Conservation (phyloP, 441 rosid genomes). For the Gossypium davidsonii region DNA sequence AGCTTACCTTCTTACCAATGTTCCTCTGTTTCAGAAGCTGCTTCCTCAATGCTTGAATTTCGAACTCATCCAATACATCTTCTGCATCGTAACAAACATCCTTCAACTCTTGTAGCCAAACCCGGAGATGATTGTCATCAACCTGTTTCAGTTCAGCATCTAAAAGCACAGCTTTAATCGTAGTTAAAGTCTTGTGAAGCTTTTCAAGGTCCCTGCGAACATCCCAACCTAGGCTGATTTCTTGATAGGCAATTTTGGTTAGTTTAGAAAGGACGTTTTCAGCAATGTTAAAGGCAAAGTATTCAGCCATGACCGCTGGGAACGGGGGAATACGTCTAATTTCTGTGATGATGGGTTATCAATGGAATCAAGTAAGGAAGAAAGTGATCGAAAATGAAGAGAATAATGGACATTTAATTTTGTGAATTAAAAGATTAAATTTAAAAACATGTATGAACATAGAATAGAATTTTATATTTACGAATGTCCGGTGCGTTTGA, state of each 20-base stretch:
- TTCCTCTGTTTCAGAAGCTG: not conserved
- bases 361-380: too few species aligned
- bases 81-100: not conserved
- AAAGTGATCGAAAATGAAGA: too few species aligned
- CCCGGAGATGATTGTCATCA: not conserved
- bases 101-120: not conserved
- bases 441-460: too few species aligned
- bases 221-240: not conserved
- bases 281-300: not conserved
- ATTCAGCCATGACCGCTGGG: not conserved
- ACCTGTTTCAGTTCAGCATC: not conserved
- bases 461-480: too few species aligned
- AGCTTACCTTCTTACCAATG: slow-evolving; percentile 12
- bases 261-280: not conserved
- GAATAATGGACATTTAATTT: too few species aligned
- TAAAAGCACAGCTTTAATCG: not conserved
- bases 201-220: not conserved
- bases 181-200: not conserved
- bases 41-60: not conserved
- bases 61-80: not conserved
- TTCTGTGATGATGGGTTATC: too few species aligned
- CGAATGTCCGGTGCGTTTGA: too few species aligned
- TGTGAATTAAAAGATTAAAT: too few species aligned
- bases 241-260: not conserved
- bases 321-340: too few species aligned